Evolutionary conservation across 352 stramenopile species (phyloP).

Genomic region (Globisporangium apiculatum): DNA sequence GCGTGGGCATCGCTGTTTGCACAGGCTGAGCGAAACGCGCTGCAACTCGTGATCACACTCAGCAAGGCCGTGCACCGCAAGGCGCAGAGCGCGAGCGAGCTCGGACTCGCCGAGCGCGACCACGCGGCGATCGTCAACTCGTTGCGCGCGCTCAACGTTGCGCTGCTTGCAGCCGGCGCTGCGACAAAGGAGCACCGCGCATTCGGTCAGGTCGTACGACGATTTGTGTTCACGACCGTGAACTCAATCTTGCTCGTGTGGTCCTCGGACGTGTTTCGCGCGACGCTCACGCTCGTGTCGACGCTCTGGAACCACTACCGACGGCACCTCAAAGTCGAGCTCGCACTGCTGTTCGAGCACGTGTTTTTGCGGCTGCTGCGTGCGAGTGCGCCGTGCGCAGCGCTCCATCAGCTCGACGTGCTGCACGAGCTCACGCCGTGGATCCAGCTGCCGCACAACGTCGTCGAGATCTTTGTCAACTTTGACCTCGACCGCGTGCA

Average conservation of each 20-base stretch:
- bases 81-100: constrained; percentile 22
- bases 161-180: constrained; percentile 43
- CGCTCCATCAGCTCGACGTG: constrained; percentile 63
- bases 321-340: constrained; percentile 74
- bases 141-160: constrained; percentile 64
- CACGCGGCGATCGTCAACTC: constrained; percentile 57
- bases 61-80: constrained; percentile 68
- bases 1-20: neutral
- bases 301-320: constrained; percentile 85
- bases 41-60: constrained; percentile 68
- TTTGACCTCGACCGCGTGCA: constrained; percentile 84
- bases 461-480: constrained; percentile 86
- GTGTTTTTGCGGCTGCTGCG: constrained; percentile 70
- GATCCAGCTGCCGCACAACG: constrained; percentile 81
- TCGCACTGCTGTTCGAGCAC: constrained; percentile 79
- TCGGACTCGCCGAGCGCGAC: constrained; percentile 29
- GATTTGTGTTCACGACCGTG: constrained; percentile 64
- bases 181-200: constrained; percentile 44
- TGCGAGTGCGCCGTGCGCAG: constrained; percentile 30
- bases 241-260: constrained; percentile 60
- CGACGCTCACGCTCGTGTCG: constrained; percentile 54
- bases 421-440: constrained; percentile 72
- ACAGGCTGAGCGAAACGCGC: constrained; percentile 66
- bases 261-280: constrained; percentile 49
- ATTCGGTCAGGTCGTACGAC: constrained; percentile 73